Evolutionary conservation across 1,284 basidiomycete genomes (phyloP).

Genomic region (Tylopilus sp.): DNA sequence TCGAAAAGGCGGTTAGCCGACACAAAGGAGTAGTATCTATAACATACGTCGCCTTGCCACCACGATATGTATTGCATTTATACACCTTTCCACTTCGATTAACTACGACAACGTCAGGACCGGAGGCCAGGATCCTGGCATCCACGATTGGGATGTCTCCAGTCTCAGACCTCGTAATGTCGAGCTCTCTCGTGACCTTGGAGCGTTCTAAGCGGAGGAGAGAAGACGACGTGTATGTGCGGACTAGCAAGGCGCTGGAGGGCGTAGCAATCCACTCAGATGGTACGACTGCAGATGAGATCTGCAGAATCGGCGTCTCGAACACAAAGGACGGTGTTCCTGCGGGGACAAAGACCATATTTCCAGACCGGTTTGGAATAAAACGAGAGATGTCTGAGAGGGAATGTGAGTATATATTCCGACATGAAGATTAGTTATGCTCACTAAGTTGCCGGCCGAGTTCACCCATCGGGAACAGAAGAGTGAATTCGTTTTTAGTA

Average conservation of each 20-base stretch:
- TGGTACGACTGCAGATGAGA: slow-evolving; percentile 16
- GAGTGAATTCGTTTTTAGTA: slow-evolving; percentile 30
- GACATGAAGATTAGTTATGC: slow-evolving; percentile 18
- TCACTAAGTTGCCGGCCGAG: slow-evolving; percentile 55
- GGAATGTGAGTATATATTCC: slow-evolving; percentile 7
- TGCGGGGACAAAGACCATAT: slow-evolving; percentile 41
- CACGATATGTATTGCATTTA: slow-evolving; percentile 30
- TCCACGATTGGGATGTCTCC: slow-evolving; percentile 44
- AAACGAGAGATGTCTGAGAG: slow-evolving; percentile 50
- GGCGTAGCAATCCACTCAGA: slow-evolving; percentile 22
- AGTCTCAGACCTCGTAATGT: slow-evolving; percentile 38
- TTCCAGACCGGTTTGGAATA: slow-evolving; percentile 21
- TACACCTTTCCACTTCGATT: slow-evolving; percentile 47
- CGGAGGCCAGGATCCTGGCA: slow-evolving; percentile 34
- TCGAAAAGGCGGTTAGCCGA: slow-evolving; percentile 12
- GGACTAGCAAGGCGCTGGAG: slow-evolving; percentile 29
- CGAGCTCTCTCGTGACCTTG: slow-evolving; percentile 31
- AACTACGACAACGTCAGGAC: slow-evolving; percentile 36
- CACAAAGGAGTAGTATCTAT: slow-evolving; percentile 22
- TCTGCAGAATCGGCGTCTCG: slow-evolving; percentile 35
- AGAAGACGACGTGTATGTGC: slow-evolving; percentile 31
- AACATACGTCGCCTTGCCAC: slow-evolving; percentile 33
- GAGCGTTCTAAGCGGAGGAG: slow-evolving; percentile 22
- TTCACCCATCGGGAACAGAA: slow-evolving; percentile 62
- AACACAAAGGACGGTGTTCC: slow-evolving; percentile 34